Evolutionary conservation across 2,329 filamentous ascomycete genomes (phyloP), one percentile per base, ranked within the genome.

Genomic region (Emydomyces testavorans): DNA sequence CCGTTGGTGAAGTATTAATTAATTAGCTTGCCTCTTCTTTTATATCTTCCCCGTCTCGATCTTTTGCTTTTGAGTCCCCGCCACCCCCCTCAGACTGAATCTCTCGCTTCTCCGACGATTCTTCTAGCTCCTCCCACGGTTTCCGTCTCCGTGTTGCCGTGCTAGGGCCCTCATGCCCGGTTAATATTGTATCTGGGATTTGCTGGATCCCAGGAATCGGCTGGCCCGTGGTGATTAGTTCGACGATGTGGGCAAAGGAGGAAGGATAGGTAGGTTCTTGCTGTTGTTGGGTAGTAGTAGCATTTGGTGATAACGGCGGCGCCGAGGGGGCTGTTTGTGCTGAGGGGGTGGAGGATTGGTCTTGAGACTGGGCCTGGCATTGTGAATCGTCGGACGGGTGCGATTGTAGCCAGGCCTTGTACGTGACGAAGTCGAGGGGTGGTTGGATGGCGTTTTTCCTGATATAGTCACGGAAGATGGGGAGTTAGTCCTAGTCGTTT

Each of bases 131-230:
- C 68, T 94, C 89, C 89, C 89, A 95, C 1, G 89, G 89, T 65
- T 83, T 83, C 59, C 67, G 73, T 56, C 80, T 71, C 55, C 65
- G 70, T n/a, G 68, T 59, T 18, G 70, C 71, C n/a, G 68, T 70
- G 46, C 72, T 70, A 42, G 71, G 63, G 18, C 75, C 76, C 51
- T 83, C 82, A 51, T 85, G 77, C 3, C 83, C 82, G 46, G 79
- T 73, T 16, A 89, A 71, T 4, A 94, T 71, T 0, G 82, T 92
- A 55, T 86, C 78, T 3, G 89, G 87, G 46, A 95, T 90, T 53
- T 94, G 79, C 56, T 81, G 80, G 59, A 95, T 93, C 0, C 89
- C 89, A 1, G 88, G 87, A 36, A 95, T 83, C 0, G 85, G 82
- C 57, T 86, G 80, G 46, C 87, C 87, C 23, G 79, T 81, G 20